These are phyloP conservation scores for Phytophthora pisi DNA, from an alignment of 352 stramenopile species.

Conservation along the genomic window DNA sequence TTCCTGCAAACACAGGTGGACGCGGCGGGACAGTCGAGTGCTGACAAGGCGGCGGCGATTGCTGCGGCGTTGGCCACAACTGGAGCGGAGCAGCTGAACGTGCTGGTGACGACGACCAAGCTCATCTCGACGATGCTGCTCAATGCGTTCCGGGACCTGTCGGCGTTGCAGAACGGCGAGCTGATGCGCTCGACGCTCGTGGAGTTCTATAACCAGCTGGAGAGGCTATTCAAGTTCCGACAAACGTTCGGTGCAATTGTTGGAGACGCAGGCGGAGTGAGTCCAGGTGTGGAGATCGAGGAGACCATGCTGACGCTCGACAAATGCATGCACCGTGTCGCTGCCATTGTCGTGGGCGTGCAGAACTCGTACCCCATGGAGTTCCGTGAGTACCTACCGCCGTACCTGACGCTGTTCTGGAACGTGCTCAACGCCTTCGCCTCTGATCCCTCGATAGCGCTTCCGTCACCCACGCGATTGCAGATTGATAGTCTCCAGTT, in stretches of 20 bases:
- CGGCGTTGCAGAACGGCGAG: constrained; percentile 55
- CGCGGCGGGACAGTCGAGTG: constrained; percentile 6
- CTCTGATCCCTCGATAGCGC: background rate
- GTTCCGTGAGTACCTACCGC: constrained; percentile 78
- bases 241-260: constrained; percentile 25
- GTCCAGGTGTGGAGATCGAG: constrained; percentile 12
- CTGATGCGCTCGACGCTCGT: constrained; percentile 64
- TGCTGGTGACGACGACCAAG: constrained; percentile 65
- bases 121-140: constrained; percentile 72
- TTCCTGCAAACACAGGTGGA: constrained; percentile 36
- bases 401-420: constrained; percentile 76
- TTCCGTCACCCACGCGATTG: constrained; percentile 38
- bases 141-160: constrained; percentile 74
- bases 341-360: constrained; percentile 64
- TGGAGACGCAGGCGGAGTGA: background rate
- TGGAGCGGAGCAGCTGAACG: constrained; percentile 35
- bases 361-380: constrained; percentile 87
- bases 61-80: constrained; percentile 12
- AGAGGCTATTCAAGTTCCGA: constrained; percentile 60
- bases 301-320: constrained; percentile 41
- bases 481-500: constrained; percentile 84
- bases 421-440: constrained; percentile 46
- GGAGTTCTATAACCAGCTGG: constrained; percentile 75
- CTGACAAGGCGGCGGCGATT: constrained; percentile 16
- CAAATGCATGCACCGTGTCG: constrained; percentile 72